Evolutionary conservation across 768 basidiomycete genomes (phyloP).

Genomic region (Trametes elegans): DNA sequence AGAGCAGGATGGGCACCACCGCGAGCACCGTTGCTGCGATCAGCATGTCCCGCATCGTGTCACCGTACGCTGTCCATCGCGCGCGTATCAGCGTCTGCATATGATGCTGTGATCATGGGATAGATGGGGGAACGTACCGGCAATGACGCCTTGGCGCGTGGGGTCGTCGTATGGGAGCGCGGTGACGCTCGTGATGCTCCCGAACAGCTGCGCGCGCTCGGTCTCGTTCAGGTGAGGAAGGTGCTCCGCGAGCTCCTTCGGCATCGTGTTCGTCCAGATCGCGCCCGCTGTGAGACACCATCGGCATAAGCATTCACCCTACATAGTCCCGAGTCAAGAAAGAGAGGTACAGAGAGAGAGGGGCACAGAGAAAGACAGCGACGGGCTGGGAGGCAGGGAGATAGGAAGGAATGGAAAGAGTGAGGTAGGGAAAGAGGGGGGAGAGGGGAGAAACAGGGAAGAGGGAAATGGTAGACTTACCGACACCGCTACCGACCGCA

Average conservation of each 20-base stretch:
- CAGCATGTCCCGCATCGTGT: slow-evolving; percentile 28
- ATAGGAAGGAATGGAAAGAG: too few species aligned
- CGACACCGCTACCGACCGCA: slow-evolving; percentile 43
- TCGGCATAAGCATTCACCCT: too few species aligned
- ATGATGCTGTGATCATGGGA: too few species aligned
- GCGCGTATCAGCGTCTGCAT: too few species aligned
- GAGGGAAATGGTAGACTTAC: too few species aligned
- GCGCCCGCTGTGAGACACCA: slow-evolving; percentile 53
- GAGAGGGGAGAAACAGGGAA: too few species aligned
- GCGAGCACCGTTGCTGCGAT: slow-evolving; percentile 41
- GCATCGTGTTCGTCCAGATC: slow-evolving; percentile 69
- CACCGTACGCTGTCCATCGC: slow-evolving; percentile 26
- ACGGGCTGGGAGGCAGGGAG: too few species aligned
- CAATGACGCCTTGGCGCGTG: slow-evolving; percentile 43
- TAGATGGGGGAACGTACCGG: too few species aligned
- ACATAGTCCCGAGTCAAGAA: too few species aligned
- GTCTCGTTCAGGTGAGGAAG: slow-evolving; percentile 48
- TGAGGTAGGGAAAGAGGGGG: too few species aligned
- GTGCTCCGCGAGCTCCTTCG: slow-evolving; percentile 50
- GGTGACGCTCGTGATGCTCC: slow-evolving; percentile 52
- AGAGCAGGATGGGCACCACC: slow-evolving; percentile 55
- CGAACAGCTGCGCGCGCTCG: slow-evolving; percentile 48
- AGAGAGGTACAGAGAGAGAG: too few species aligned
- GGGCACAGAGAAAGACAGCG: too few species aligned
- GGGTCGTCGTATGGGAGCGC: slow-evolving; percentile 50